Evolutionary conservation across 768 basidiomycete genomes (phyloP), one percentile per base, ranked within the genome.

Genomic region (Lanmaoa rubissima): DNA sequence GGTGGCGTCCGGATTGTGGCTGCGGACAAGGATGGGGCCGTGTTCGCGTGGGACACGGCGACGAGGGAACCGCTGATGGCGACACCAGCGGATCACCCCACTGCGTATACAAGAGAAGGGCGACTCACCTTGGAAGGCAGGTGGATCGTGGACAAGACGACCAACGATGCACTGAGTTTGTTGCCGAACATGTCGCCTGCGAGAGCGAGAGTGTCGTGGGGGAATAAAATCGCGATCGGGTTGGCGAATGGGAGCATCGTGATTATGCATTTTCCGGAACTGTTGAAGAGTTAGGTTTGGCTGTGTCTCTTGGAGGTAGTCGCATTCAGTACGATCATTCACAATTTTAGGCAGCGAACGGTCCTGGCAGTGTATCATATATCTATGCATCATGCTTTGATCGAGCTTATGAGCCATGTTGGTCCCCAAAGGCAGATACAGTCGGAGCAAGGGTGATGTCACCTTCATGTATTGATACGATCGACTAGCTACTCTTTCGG

Each of bases 171-270:
- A 32, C 5, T 70, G 57, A 51, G 60, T 32, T 40, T 71, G 43
- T 50, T 70, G 51, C 69, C 69, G 1, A 70, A 70, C 14, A 70
- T 70, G 69, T 65, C 69, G 17, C 66, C 62, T 1, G 58, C 65
- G 31, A 70, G 36, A 17, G 64, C 56, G 28, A 53, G 63, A 40
- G 61, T 65, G 21, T 70, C 69, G 11, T 41, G 53, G 8, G 60
- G 59, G n/a, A 51, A 63, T 32, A 63, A 32, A 14, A 59, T 72
- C 39, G 69, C 58, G 40, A 62, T 70, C 35, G 69, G 69, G 19
- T 47, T 70, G 43, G 69, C 63, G 14, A 70, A 68, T 14, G 69
- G 69, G 51, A 59, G 69, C 17, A 60, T 70, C 16, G 61, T 70
- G n/a, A 61, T 70, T 24, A 0, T 70, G 50, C 58, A 39, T 2